Evolutionary conservation across 148 eudicot genomes (phyloP).

Genomic region (Rhododendron henanense): DNA sequence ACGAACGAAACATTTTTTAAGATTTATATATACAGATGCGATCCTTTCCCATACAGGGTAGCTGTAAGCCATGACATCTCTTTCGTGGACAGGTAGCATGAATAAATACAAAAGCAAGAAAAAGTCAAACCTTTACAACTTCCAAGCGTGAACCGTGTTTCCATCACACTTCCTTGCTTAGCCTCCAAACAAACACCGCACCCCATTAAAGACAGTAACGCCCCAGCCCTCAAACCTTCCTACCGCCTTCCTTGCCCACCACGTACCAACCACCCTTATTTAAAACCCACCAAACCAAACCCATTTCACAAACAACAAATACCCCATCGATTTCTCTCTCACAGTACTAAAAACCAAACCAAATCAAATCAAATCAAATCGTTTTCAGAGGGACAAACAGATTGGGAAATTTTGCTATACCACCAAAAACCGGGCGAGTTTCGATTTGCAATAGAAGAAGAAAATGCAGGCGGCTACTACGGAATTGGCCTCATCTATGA

Average conservation of each 20-base stretch:
- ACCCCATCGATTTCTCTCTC: neutral
- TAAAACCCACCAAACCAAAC: neutral
- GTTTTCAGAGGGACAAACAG: neutral
- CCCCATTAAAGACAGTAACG: neutral
- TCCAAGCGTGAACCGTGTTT: neutral
- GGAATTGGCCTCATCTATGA: neutral
- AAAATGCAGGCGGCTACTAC: constrained; percentile 3
- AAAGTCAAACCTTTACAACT: neutral
- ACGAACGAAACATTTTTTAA: too few relatives aligned
- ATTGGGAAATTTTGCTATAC: neutral
- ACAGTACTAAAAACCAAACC: neutral
- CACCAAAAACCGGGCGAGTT: too few relatives aligned
- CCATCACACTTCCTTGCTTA: neutral
- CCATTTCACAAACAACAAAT: neutral
- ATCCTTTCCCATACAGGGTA: neutral
- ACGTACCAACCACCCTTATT: neutral
- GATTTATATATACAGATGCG: neutral
- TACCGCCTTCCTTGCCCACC: neutral
- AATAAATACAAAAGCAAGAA: neutral
- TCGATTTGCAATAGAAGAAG: neutral
- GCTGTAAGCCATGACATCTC: neutral
- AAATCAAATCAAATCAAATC: neutral
- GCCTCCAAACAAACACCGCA: neutral
- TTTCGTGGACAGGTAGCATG: neutral
- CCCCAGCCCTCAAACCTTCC: neutral